Evolutionary conservation across 257 asterid genomes (phyloP).

Genomic region (Coffea eugenioides): DNA sequence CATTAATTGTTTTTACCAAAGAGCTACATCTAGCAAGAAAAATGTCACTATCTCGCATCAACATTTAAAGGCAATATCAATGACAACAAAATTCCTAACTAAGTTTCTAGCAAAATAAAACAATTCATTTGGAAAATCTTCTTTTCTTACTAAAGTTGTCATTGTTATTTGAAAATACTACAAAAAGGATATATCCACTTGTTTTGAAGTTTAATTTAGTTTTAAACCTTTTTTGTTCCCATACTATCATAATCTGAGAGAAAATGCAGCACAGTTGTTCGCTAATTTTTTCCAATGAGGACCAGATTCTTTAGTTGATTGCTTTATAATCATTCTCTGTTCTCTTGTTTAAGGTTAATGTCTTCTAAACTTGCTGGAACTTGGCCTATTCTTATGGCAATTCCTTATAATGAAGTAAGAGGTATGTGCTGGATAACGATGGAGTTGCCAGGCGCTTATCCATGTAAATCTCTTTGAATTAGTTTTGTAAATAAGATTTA

Average conservation of each 20-base stretch:
- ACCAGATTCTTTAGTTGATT: constrained; percentile 16
- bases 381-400: constrained; percentile 38
- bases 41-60: too few relatives aligned
- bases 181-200: too few relatives aligned
- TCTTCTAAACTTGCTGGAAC: constrained; percentile 1
- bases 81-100: too few relatives aligned
- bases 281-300: constrained; percentile 19
- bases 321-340: neutral
- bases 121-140: too few relatives aligned
- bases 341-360: neutral
- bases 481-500: constrained; percentile 83
- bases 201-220: too few relatives aligned
- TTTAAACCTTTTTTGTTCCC: too few relatives aligned
- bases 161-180: too few relatives aligned
- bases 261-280: constrained; percentile 18
- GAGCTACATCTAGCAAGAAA: too few relatives aligned
- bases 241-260: neutral
- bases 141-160: too few relatives aligned
- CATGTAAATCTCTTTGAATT: constrained; percentile 85
- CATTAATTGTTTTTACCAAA: too few relatives aligned
- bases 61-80: too few relatives aligned
- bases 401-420: constrained; percentile 60
- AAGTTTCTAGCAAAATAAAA: too few relatives aligned
- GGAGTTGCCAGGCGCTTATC: constrained; percentile 86
- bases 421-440: constrained; percentile 85